Evolutionary conservation across 179 eudicot species (phyloP), one percentile per base, ranked within the genome.

Genomic region (Drosera spatulata): DNA sequence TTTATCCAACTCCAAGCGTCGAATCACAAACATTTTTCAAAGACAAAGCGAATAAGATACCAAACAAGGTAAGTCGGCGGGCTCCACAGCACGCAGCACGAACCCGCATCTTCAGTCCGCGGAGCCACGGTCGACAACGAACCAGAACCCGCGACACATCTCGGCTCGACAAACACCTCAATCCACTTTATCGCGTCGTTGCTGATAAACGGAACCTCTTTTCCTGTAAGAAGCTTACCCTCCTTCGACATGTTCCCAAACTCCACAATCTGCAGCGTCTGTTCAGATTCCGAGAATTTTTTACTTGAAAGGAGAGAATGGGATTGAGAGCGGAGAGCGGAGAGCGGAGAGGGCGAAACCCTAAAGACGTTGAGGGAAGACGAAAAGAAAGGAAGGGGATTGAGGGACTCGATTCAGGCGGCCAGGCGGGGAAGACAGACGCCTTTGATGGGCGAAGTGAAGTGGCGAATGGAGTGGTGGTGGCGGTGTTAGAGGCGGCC

Each of bases 51-150:
- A 42, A 43, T 10, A 15, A 15, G 2, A 53, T 79, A 91, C 98
- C 95, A 89, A 52, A 82, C 72, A 53, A 88, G 70, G 66, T 84
- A 84, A 51, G 83, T 61, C 22, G 99, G 82, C 63, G 99, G 93
- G 46, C 68, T 62, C 58, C 95, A 93, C 41, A 86, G 39, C 22
- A 75, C 61, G 53, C 81, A 75, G 73, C 80, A 89, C 11, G 95
- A 89, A 7, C 85, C 84, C 13, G 68, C 75, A 45, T 90, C 94
- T 66, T 63, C 53, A 22, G 79, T 66, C 4, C 63, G 61, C 2
- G 78, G 80, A 15, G 85, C 66, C 45, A 57, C 33, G 33, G 33
- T 22, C 33, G 65, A 37, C 22, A 56, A 69, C 49, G 66, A 40
- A 53, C 67, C 14, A 10, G 60, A 46, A 38, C 73, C n/a, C 38